These are phyloP conservation scores for Panellus pusillus DNA, from an alignment of 768 basidiomycete genomes.

Conservation along the genomic window DNA sequence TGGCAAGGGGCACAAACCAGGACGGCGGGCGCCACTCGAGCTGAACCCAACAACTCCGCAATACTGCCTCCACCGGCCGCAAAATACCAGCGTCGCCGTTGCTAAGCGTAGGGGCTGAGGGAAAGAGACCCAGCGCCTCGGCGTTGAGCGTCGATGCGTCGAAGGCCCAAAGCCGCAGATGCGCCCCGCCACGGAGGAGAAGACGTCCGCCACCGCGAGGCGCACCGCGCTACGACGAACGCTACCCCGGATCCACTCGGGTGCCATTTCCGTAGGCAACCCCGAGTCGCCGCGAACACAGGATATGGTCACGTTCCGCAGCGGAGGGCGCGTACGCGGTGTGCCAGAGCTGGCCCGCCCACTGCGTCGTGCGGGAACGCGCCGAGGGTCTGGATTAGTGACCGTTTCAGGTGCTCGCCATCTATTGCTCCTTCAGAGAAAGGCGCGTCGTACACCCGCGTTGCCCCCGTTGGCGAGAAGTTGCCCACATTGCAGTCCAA, in stretches of 20 bases:
- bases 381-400: slow-evolving; percentile 24
- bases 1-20: too few species aligned
- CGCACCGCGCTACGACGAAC: slow-evolving; percentile 24
- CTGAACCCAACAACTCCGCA: too few species aligned
- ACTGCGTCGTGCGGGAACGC: slow-evolving; percentile 29
- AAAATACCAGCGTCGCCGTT: slow-evolving; percentile 15
- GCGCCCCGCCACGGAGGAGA: slow-evolving; percentile 14
- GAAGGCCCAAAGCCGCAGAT: slow-evolving; percentile 14
- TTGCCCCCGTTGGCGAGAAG: slow-evolving; percentile 27
- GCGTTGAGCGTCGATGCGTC: slow-evolving; percentile 13
- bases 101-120: slow-evolving; percentile 24
- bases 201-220: background rate
- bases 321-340: slow-evolving; percentile 7
- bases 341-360: slow-evolving; percentile 31
- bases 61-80: too few species aligned
- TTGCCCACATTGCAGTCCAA: slow-evolving; percentile 29
- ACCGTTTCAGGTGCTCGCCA: slow-evolving; percentile 15
- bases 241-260: slow-evolving; percentile 30
- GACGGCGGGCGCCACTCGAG: too few species aligned
- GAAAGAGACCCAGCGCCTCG: slow-evolving; percentile 14
- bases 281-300: slow-evolving; percentile 28
- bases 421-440: background rate
- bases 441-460: slow-evolving; percentile 28
- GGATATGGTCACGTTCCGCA: slow-evolving; percentile 22
- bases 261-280: slow-evolving; percentile 23